A percentile compares a stretch with the other conserved stretches of the same genome.
phyloP scores from a whole-genome alignment of 2,329 filamentous ascomycete genomes.

The Epicoccum sorghinum region DNA sequence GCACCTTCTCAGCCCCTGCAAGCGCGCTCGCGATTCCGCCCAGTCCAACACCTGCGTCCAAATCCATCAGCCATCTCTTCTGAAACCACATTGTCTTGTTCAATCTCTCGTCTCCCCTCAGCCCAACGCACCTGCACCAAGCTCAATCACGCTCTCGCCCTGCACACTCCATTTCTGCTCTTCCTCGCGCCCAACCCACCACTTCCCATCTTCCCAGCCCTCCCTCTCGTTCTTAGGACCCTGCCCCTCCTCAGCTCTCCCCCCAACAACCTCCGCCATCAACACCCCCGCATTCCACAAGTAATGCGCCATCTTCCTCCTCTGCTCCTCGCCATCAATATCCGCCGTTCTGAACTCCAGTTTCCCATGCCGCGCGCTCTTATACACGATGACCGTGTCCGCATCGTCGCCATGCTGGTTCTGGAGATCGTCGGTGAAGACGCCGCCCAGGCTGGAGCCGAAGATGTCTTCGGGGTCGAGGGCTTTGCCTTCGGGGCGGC shows the following conservation, averaged over 20 bases:
- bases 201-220: slow-evolving; percentile 40
- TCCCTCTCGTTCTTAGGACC: slow-evolving; percentile 23
- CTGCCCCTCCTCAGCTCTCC: slow-evolving; percentile 20
- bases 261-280: slow-evolving; percentile 53
- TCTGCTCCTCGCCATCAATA: slow-evolving; percentile 59
- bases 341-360: slow-evolving; percentile 52
- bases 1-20: slow-evolving; percentile 53
- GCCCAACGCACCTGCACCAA: slow-evolving; percentile 67
- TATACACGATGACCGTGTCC: slow-evolving; percentile 64
- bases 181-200: slow-evolving; percentile 43
- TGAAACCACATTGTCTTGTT: not conserved
- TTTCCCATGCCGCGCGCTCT: slow-evolving; percentile 45
- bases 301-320: slow-evolving; percentile 72
- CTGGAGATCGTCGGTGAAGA: slow-evolving; percentile 71
- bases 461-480: slow-evolving; percentile 65
- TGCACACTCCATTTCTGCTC: slow-evolving; percentile 54
- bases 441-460: slow-evolving; percentile 62
- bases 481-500: slow-evolving; percentile 32
- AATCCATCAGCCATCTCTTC: slow-evolving; percentile 37
- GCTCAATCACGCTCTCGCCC: slow-evolving; percentile 63
- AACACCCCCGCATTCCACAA: slow-evolving; percentile 70
- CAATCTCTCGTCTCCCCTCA: slow-evolving; percentile 7
- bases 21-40: slow-evolving; percentile 55
- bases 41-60: slow-evolving; percentile 50
- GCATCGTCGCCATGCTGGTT: slow-evolving; percentile 69